A percentile compares a stretch with the other conserved stretches of the same genome.
phyloP scores from a whole-genome alignment of 2,329 filamentous ascomycete species.

The Penicillium sp. region DNA sequence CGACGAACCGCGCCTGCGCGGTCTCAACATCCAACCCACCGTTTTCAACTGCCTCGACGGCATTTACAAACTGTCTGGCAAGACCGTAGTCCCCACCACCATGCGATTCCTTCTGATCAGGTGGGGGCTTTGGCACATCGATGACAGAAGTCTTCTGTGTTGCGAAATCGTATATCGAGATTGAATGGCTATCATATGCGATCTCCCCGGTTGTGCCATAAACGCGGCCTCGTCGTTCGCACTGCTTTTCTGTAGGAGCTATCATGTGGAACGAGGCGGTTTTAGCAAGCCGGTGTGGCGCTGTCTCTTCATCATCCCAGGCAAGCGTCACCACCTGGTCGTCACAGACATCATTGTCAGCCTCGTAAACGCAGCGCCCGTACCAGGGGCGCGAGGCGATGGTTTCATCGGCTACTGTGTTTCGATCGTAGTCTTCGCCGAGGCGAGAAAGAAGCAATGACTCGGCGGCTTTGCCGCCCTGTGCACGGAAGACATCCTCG shows the following conservation, averaged over 20 bases:
- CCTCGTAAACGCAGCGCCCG: conserved; percentile 91
- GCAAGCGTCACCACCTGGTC: conserved; percentile 86
- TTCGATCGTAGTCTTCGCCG: conserved; percentile 57
- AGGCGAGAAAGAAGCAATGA: conserved; percentile 53
- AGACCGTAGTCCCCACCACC: conserved; percentile 81
- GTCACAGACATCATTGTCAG: conserved; percentile 91
- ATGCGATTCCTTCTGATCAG: conserved; percentile 59
- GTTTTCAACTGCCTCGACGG: conserved; percentile 77
- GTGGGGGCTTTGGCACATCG: conserved; percentile 62
- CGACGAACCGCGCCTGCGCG: conserved; percentile 75
- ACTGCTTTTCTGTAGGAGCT: conserved; percentile 83
- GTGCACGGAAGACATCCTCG: conserved; percentile 65
- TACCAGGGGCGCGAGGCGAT: conserved; percentile 67
- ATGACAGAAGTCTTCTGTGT: conserved; percentile 56
- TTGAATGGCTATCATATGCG: conserved; percentile 76
- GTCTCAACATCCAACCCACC: conserved; percentile 64
- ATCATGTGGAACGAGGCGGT: conserved; percentile 93
- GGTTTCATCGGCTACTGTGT: conserved; percentile 55
- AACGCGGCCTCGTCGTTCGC: conserved; percentile 78
- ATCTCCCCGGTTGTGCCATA: conserved; percentile 89
- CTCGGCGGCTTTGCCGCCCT: conserved; percentile 53
- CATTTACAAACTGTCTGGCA: conserved; percentile 77
- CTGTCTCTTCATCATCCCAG: conserved; percentile 71
- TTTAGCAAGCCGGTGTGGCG: conserved; percentile 65
- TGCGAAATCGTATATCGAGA: conserved; percentile 73